Evolutionary conservation across 2,329 filamentous ascomycete genomes (phyloP).

Genomic region (Cadophora sp.): DNA sequence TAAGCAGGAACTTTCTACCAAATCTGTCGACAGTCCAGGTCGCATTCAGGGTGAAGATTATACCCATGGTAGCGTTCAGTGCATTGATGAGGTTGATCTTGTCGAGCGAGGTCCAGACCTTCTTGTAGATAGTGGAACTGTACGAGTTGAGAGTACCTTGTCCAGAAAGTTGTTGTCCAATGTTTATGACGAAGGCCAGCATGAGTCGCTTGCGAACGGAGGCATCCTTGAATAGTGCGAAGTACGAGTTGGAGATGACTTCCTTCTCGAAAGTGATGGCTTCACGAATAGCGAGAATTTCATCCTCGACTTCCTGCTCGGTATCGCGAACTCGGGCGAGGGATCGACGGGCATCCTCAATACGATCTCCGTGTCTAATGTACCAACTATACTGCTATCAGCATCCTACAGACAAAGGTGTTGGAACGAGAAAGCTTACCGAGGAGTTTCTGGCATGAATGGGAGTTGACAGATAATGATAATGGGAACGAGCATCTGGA

Average conservation of each 20-base stretch:
- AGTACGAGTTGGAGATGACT: conserved; percentile 67
- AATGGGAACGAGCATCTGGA: conserved; percentile 72
- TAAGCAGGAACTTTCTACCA: conserved; percentile 72
- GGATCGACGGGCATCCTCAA: conserved; percentile 64
- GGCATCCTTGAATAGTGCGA: conserved; percentile 72
- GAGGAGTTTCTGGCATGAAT: conserved; percentile 71
- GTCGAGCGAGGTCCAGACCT: conserved; percentile 64
- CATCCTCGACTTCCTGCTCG: conserved; percentile 71
- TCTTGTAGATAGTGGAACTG: conserved; percentile 76
- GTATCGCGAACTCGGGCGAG: conserved; percentile 66
- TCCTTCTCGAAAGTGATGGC: conserved; percentile 77
- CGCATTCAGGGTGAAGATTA: conserved; percentile 75
- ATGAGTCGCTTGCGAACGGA: conserved; percentile 71
- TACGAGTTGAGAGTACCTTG: conserved; percentile 77
- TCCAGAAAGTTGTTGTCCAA: conserved; percentile 75
- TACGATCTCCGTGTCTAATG: conserved; percentile 64
- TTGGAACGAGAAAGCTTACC: conserved; percentile 39
- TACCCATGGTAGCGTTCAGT: conserved; percentile 75
- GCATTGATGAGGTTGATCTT: conserved; percentile 77
- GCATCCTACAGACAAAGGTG: background rate
- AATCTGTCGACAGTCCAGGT: conserved; percentile 77
- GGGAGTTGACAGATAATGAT: conserved; percentile 67
- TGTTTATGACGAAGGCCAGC: conserved; percentile 71
- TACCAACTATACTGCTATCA: conserved; percentile 54
- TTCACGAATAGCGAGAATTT: conserved; percentile 68